Evolutionary conservation across 164 flowering plant species (phyloP).

Genomic region (Annona squamosa): DNA sequence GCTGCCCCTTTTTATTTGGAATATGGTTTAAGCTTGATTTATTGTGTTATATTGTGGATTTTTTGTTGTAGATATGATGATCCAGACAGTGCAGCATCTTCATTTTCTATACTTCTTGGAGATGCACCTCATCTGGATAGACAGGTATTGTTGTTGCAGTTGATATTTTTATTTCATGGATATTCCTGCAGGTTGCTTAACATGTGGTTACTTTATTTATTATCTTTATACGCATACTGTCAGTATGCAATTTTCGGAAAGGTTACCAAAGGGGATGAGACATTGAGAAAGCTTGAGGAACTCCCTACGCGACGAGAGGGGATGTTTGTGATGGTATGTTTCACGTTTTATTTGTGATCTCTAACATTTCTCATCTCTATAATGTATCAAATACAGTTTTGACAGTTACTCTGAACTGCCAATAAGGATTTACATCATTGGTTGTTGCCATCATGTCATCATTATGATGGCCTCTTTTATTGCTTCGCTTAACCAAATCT

Average conservation of each 20-base stretch:
- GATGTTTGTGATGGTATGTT: slow-evolving; percentile 84
- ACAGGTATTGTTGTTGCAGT: slow-evolving; percentile 33
- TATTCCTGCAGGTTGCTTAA: background rate
- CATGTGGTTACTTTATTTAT: slow-evolving; percentile 3
- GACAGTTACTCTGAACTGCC: background rate
- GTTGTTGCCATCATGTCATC: too few relatives aligned
- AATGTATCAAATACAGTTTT: background rate
- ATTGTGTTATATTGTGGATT: background rate
- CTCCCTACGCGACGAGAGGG: slow-evolving; percentile 89
- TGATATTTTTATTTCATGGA: slow-evolving; percentile 1
- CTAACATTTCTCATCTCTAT: background rate
- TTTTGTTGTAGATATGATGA: slow-evolving; percentile 46
- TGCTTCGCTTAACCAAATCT: too few relatives aligned
- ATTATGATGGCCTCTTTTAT: too few relatives aligned
- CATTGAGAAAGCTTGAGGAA: slow-evolving; percentile 78
- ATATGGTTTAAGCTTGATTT: background rate
- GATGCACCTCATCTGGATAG: slow-evolving; percentile 99
- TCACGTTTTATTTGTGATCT: slow-evolving; percentile 6
- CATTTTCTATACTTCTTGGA: slow-evolving; percentile 92
- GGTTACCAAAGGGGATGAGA: slow-evolving; percentile 92
- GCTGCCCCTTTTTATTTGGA: too few relatives aligned
- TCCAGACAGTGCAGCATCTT: slow-evolving; percentile 79
- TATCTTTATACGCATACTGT: slow-evolving; percentile 3
- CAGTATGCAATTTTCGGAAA: slow-evolving; percentile 97
- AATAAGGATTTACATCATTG: too few relatives aligned